Conservation (phyloP, 2,329 filamentous ascomycete species). For the Ophiostoma populinum region DNA sequence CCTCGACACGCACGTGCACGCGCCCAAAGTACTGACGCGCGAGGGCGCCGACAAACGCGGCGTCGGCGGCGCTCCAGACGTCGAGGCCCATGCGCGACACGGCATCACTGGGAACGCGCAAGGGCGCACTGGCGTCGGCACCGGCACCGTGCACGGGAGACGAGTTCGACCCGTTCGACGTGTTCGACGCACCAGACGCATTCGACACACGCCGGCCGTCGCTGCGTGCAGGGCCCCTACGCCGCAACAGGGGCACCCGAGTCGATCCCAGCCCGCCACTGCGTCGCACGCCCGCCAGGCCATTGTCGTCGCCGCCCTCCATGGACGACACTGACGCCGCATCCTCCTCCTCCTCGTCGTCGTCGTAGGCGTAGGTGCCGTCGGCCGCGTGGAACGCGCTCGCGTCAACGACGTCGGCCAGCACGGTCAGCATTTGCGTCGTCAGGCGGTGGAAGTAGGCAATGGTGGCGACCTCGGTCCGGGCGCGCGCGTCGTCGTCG, state of each 20-base stretch:
- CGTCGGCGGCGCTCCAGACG: conserved; percentile 55
- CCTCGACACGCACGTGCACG: conserved; percentile 39
- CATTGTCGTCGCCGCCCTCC: conserved; percentile 3
- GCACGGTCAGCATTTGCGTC: conserved; percentile 40
- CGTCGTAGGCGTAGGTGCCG: conserved; percentile 21
- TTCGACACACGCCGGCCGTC: no score
- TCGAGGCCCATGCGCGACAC: conserved; percentile 60
- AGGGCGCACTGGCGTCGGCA: conserved; percentile 17
- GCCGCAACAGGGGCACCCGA: conserved; percentile 4
- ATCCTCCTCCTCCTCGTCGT: conserved; percentile 7
- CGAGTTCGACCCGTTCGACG: no score
- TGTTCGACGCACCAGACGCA: no score
- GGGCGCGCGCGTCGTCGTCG: conserved; percentile 27
- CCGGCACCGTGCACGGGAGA: no score
- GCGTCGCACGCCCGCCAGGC: conserved; percentile 5
- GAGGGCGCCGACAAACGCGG: conserved; percentile 48
- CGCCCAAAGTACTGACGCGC: conserved; percentile 48
- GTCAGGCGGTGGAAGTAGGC: conserved; percentile 71
- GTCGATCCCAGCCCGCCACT: conserved; percentile 4
- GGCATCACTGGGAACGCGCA: conserved; percentile 46
- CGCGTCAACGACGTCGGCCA: conserved; percentile 42
- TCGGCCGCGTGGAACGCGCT: conserved; percentile 28
- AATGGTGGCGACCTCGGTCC: conserved; percentile 52
- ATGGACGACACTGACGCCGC: no score
- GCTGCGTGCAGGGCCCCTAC: conserved; percentile 5